A percentile compares a stretch with the other conserved stretches of the same genome.
phyloP scores from a whole-genome alignment of 805 yeast species.

The Maudiozyma serrabonitensis region DNA sequence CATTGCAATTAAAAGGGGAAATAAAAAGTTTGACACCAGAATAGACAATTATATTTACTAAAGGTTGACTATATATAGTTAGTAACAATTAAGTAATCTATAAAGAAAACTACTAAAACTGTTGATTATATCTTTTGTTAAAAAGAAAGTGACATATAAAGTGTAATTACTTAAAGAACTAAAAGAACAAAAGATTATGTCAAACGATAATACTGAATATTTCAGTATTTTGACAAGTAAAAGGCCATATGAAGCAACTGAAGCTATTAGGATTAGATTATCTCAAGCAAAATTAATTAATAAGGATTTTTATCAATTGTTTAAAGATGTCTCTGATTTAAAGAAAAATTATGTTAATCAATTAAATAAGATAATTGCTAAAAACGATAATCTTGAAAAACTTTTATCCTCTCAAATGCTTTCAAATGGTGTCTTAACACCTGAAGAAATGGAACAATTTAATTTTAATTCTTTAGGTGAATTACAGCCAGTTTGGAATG shows the following conservation, averaged over 20 bases:
- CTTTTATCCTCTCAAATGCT: conserved; percentile 27
- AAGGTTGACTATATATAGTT: too few species aligned
- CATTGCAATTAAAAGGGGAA: too few species aligned
- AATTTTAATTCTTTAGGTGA: conserved; percentile 41
- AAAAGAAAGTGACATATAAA: too few species aligned
- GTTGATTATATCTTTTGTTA: too few species aligned
- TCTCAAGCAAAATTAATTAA: conserved; percentile 46
- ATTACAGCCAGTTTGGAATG: conserved; percentile 36
- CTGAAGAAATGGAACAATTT: conserved; percentile 39
- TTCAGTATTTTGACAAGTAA: conserved; percentile 29
- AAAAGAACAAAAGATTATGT: conserved; percentile 6
- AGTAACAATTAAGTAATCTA: too few species aligned
- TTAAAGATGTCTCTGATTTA: conserved; percentile 43
- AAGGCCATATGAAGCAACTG: conserved; percentile 52
- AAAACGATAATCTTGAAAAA: conserved; percentile 29
- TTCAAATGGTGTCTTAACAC: conserved; percentile 34
- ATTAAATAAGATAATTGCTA: conserved; percentile 30
- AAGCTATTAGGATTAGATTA: conserved; percentile 47
- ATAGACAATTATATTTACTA: too few species aligned
- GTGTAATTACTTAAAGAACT: too few species aligned
- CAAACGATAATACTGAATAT: conserved; percentile 29
- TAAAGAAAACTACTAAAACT: too few species aligned
- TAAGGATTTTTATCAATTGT: conserved; percentile 51
- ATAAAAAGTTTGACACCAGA: too few species aligned
- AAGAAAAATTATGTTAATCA: conserved; percentile 40